Evolutionary conservation across 345 rosid species (phyloP), one percentile per base, ranked within the genome.

Genomic region (Mallotus nudiflorus): DNA sequence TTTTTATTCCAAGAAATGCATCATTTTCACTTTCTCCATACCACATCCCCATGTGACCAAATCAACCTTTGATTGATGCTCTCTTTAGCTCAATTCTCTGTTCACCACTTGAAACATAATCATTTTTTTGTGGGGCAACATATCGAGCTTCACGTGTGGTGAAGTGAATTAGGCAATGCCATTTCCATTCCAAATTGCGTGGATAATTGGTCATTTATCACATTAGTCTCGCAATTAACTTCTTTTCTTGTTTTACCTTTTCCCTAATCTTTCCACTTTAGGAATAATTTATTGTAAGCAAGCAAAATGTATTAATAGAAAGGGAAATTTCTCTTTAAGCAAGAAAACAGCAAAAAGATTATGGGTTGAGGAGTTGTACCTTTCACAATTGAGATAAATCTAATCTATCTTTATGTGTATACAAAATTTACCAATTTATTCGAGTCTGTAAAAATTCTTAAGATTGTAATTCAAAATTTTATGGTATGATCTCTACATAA

Each of bases 141-240:
- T 35, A 58, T 20, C 28, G 24, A 25, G 50, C 39, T 73, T 74
- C 84, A 81, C 77, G 77, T 81, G 82, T 19, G 53, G 22, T 9
- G 20, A 49, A 49, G 22, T 9, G 20, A 49, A 49, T 6, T 54
- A 11, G 35, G 33, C 59, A 25, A 54, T 25, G 24, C 6, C 59
- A 1, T 3, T 57, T 42, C 46, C 45, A 24, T 19, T 6, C 12
- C n/a, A 10, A n/a, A 48, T 33, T 50, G 60, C 51, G 18, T 27
- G 33, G 1, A 2, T 46, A 18, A n/a, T n/a, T 29, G 44, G 39
- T 44, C 55, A 54, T 35, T 42, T 15, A 1, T 51, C 68, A 48
- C 58, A 15, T 52, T 65, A 49, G 11, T 50, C 44, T 37, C 40
- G 27, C n/a, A 28, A 55, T 15, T 40, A 56, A 56, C 61, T 37